Base-by-base conservation (phyloP, 331 rosid genomes). In the Spiraea crenata region DNA sequence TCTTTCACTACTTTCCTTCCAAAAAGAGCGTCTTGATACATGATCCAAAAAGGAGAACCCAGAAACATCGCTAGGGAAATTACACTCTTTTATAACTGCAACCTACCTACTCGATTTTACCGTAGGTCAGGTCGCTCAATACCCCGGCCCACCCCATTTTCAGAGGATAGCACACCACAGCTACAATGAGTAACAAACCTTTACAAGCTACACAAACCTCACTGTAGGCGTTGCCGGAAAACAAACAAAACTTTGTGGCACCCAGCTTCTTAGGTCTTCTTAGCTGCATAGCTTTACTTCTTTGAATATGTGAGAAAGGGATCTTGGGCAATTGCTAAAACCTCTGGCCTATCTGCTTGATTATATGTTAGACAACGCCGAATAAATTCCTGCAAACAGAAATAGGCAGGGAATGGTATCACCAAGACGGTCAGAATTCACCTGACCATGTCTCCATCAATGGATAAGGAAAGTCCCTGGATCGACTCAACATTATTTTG, bases 291-390 rank as follows among this genome's bases (percentile, higher is more conserved):
- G 66, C 58, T 75, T 71, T 60, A 88, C 88, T 87, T 95, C 84
- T 95, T 95, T 14, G 87, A 65, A 82, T 86, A 91, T 6, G 85
- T 79, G 75, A 91, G 98, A 81, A 91, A 95, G 41, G 93, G 89
- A 79, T 95, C 99, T 86, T 88, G 99, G 31, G 98, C 90, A 82
- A 91, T 72, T 19, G 86, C 82, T 72, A 91, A 78, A 16, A 95
- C 99, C 76, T 95, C 99, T 13, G 99, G 98, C 76, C 99, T 89
- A 60, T 95, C 99, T 4, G 74, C 86, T 91, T 95, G 99, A 81
- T 85, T 85, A 82, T 91, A 95, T 31, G 96, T 89, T 65, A 95
- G 82, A 81, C 99, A 95, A 14, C 96, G 89, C 10, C 99, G 85
- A 44, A 95, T 91, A 55, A 95, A 80, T 19, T 95, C 99, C 99